Evolutionary conservation across 1,139 yeast species (phyloP).

Genomic region (Meyerozyma sp.): DNA sequence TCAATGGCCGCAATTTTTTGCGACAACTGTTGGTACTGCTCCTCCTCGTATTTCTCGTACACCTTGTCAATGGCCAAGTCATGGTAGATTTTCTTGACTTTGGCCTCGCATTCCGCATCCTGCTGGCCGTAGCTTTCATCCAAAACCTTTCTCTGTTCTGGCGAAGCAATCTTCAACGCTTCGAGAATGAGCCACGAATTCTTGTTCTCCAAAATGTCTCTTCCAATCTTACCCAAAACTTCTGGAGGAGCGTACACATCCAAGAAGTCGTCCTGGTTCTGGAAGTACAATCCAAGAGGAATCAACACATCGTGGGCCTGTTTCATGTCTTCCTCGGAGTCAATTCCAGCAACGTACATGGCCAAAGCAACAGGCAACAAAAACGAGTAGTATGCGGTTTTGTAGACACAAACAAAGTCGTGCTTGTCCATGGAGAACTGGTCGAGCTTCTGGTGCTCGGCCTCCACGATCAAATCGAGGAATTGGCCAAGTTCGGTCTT

Average conservation of each 20-base stretch:
- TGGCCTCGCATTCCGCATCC: constrained; percentile 62
- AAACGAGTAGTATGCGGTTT: constrained; percentile 97
- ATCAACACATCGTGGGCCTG: constrained; percentile 86
- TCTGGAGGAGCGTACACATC: constrained; percentile 98
- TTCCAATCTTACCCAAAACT: constrained; percentile 97
- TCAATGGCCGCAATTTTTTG: constrained; percentile 65
- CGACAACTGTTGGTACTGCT: constrained; percentile 59
- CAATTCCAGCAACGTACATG: constrained; percentile 85
- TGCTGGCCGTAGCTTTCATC: constrained; percentile 90
- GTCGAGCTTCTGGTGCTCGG: constrained; percentile 81
- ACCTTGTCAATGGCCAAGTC: constrained; percentile 68
- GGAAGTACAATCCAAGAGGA: constrained; percentile 98
- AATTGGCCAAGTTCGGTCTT: constrained; percentile 97
- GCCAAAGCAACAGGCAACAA: constrained; percentile 97
- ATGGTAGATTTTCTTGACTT: constrained; percentile 68
- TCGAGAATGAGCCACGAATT: constrained; percentile 97
- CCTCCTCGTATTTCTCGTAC: constrained; percentile 81
- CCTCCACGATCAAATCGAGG: constrained; percentile 93
- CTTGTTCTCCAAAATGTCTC: constrained; percentile 97
- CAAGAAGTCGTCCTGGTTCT: constrained; percentile 94
- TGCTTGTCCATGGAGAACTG: constrained; percentile 87
- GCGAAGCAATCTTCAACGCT: constrained; percentile 72
- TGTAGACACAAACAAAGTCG: constrained; percentile 90
- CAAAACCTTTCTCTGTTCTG: constrained; percentile 76
- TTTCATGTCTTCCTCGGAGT: constrained; percentile 65